These are phyloP conservation scores for Penicillium expansum DNA, from an alignment of 2,329 filamentous ascomycete species.

Conservation along the genomic window DNA sequence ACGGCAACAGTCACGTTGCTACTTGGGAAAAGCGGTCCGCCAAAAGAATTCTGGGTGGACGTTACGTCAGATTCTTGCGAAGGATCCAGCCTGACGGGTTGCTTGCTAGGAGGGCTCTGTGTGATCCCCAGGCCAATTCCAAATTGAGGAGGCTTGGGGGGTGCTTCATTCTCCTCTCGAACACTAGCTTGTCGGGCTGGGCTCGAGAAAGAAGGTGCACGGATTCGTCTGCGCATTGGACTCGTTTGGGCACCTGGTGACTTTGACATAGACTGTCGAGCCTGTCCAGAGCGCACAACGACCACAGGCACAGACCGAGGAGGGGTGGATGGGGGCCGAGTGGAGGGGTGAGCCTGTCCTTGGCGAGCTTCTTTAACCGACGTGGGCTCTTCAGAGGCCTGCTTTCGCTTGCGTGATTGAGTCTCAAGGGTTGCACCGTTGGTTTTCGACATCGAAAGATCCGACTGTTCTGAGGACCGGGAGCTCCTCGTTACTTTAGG, in stretches of 20 bases:
- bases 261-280: neutral
- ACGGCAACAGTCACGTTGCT: neutral
- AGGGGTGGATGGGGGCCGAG: neutral
- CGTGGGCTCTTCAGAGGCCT: slow-evolving; percentile 16
- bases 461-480: neutral
- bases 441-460: neutral
- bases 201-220: slow-evolving; percentile 23
- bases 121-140: slow-evolving; percentile 32
- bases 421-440: neutral
- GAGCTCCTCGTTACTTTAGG: neutral
- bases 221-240: slow-evolving; percentile 8
- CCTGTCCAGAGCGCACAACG: neutral
- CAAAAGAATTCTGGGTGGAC: neutral
- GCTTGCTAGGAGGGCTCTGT: slow-evolving; percentile 25
- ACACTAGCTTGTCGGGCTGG: slow-evolving; percentile 9
- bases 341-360: neutral
- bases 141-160: neutral
- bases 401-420: slow-evolving; percentile 29
- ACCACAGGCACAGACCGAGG: neutral
- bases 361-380: slow-evolving; percentile 28
- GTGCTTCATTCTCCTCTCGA: neutral
- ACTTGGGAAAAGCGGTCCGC: neutral
- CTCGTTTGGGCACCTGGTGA: neutral
- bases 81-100: neutral
- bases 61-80: neutral